Conservation (phyloP, 805 yeast genomes). For the Starmerella ratchasimensis region DNA sequence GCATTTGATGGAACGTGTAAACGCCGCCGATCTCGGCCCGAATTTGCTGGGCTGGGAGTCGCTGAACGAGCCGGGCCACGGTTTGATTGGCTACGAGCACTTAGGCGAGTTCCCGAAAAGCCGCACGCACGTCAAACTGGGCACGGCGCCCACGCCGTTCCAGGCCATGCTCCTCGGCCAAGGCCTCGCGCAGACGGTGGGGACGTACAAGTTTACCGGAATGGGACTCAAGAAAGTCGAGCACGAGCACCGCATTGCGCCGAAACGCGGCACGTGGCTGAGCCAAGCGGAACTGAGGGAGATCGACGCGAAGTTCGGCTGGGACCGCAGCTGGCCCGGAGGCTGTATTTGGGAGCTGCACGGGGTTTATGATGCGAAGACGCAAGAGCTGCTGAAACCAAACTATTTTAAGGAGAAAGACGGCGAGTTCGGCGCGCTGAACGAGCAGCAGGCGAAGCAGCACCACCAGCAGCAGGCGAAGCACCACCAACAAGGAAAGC, state of each 20-base stretch:
- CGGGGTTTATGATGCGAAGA: constrained; percentile 53
- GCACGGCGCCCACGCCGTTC: constrained; percentile 70
- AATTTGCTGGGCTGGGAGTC: constrained; percentile 62
- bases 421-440: too few species aligned
- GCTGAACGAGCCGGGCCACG: constrained; percentile 72
- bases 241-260: constrained; percentile 46
- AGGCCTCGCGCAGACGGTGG: constrained; percentile 60
- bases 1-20: constrained; percentile 35
- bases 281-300: constrained; percentile 30
- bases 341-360: constrained; percentile 69
- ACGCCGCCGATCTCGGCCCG: constrained; percentile 25
- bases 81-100: constrained; percentile 52
- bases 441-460: neutral
- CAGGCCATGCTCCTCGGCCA: constrained; percentile 64
- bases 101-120: constrained; percentile 26
- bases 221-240: constrained; percentile 58
- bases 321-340: constrained; percentile 69
- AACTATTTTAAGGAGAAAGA: constrained; percentile 34
- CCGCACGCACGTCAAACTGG: constrained; percentile 43
- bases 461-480: too few species aligned
- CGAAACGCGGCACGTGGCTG: constrained; percentile 57
- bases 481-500: neutral
- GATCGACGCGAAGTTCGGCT: constrained; percentile 53
- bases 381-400: constrained; percentile 29
- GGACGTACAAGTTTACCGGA: constrained; percentile 51